These are phyloP conservation scores for Aphanomyces astaci DNA, from an alignment of 352 stramenopile species.

Conservation along the genomic window DNA sequence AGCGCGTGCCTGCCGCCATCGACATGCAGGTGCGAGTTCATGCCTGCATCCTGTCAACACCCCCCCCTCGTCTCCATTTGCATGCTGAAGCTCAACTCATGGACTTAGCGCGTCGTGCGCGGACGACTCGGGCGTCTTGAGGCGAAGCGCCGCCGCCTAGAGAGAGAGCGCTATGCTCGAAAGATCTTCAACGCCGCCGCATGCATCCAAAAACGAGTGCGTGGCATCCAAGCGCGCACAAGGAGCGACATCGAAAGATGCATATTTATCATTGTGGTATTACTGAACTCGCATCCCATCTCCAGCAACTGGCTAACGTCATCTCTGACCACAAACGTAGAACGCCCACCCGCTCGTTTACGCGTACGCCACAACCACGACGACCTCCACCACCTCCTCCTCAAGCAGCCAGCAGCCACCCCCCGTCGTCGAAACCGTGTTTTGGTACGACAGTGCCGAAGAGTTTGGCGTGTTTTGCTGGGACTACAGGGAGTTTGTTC, in stretches of 20 bases:
- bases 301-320: background rate
- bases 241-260: constrained; percentile 59
- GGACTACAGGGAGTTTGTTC: constrained; percentile 75
- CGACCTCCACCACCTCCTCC: background rate
- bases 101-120: constrained; percentile 46
- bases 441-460: constrained; percentile 63
- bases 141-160: constrained; percentile 30
- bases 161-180: constrained; percentile 37
- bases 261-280: constrained; percentile 43
- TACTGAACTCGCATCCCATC: background rate
- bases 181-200: constrained; percentile 46
- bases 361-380: constrained; percentile 7
- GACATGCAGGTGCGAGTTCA: constrained; percentile 45
- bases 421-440: constrained; percentile 43
- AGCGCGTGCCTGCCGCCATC: constrained; percentile 39
- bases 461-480: constrained; percentile 57
- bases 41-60: too few species aligned
- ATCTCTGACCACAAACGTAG: background rate
- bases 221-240: constrained; percentile 50
- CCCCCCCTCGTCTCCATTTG: background rate
- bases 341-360: constrained; percentile 16
- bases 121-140: constrained; percentile 54
- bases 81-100: too few species aligned
- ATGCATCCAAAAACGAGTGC: constrained; percentile 48
- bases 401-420: too few species aligned